Conservation (phyloP, 306 rosid genomes). For the Alnus rubra region DNA sequence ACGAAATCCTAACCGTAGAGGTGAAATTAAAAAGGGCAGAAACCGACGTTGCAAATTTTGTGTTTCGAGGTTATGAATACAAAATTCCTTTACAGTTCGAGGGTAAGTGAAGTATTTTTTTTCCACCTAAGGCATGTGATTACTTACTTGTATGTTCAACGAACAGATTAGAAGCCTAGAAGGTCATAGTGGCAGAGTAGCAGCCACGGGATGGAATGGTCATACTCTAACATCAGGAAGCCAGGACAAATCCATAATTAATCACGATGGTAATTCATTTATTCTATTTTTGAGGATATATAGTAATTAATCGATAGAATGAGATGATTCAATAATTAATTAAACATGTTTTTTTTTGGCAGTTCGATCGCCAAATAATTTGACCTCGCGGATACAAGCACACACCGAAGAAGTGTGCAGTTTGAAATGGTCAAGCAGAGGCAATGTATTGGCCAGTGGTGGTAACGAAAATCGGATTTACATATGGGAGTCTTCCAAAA, state of each 20-base stretch:
- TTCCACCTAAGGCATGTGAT: not conserved
- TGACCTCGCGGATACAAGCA: conserved; percentile 37
- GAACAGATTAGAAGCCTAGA: conserved; percentile 53
- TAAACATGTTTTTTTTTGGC: conserved; percentile 17
- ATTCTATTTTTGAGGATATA: conserved; percentile 5
- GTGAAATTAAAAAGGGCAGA: too few relatives aligned
- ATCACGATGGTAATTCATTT: conserved; percentile 56
- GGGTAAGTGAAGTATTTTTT: too few relatives aligned
- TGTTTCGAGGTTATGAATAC: too few relatives aligned
- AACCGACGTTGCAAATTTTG: too few relatives aligned
- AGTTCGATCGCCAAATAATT: conserved; percentile 58
- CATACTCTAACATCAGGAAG: conserved; percentile 75
- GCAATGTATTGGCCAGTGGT: conserved; percentile 76
- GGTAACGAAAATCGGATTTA: conserved; percentile 73
- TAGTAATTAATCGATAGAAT: not conserved
- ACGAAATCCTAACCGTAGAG: too few relatives aligned
- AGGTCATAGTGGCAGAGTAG: conserved; percentile 58
- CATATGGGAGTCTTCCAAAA: conserved; percentile 70
- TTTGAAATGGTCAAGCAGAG: conserved; percentile 72
- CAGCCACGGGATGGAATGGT: conserved; percentile 61
- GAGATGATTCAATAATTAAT: not conserved
- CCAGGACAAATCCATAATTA: conserved; percentile 64
- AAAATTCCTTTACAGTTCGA: too few relatives aligned
- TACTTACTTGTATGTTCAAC: conserved; percentile 14
- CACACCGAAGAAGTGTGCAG: conserved; percentile 71